Evolutionary conservation across 2,329 filamentous ascomycete species (phyloP).

Genomic region (Penicillium concentricum): DNA sequence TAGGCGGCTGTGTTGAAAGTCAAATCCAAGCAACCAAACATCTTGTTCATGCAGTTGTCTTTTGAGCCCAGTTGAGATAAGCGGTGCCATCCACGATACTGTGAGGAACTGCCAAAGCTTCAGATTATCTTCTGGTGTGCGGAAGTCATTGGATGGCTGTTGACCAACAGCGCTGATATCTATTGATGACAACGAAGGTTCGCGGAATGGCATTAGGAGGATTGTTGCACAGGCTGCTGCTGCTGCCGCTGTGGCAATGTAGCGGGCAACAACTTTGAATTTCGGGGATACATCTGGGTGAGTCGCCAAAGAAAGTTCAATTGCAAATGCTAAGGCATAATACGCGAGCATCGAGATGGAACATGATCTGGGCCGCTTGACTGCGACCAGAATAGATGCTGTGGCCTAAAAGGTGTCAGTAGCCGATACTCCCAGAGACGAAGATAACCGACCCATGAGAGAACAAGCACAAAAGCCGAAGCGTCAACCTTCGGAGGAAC

Average conservation of each 20-base stretch:
- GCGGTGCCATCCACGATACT: conserved; percentile 76
- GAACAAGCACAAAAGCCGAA: conserved; percentile 26
- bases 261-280: conserved; percentile 22
- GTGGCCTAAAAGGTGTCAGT: conserved; percentile 33
- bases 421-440: conserved; percentile 13
- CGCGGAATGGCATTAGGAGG: conserved; percentile 68
- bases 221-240: conserved; percentile 54
- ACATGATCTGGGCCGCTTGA: conserved; percentile 43
- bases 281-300: conserved; percentile 14
- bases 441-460: conserved; percentile 40
- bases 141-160: conserved; percentile 58
- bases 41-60: conserved; percentile 73
- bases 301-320: conserved; percentile 36
- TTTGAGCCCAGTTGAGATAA: conserved; percentile 64
- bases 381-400: conserved; percentile 34
- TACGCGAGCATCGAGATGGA: conserved; percentile 40
- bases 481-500: conserved; percentile 17
- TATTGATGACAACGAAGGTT: conserved; percentile 53
- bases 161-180: conserved; percentile 61
- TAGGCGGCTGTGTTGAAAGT: conserved; percentile 76
- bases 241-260: conserved; percentile 41
- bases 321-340: conserved; percentile 33
- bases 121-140: conserved; percentile 76
- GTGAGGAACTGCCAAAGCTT: conserved; percentile 81
- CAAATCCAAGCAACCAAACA: conserved; percentile 75